Conservation (phyloP, 1,284 basidiomycete genomes). For the Neotropicomus parvogracilis region DNA sequence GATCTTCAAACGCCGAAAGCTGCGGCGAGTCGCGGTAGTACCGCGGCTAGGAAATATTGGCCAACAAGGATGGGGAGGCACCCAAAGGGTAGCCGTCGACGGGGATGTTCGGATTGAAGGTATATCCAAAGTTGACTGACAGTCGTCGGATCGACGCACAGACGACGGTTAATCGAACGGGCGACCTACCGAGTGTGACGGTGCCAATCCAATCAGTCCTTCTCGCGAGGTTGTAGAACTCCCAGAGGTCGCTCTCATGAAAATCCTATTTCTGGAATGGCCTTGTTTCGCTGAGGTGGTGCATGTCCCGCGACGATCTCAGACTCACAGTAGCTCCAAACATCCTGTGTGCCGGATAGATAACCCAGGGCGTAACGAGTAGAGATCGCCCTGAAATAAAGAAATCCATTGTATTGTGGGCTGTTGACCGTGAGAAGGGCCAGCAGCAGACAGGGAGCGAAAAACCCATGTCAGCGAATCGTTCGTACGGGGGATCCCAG, state of each 20-base stretch:
- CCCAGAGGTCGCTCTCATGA: slow-evolving; percentile 16
- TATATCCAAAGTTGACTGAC: slow-evolving; percentile 19
- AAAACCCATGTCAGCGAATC: neutral
- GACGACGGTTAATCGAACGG: too few species aligned
- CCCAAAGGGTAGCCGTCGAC: neutral
- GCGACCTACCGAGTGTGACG: slow-evolving; percentile 15
- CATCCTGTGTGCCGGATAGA: neutral
- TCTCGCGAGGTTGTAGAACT: slow-evolving; percentile 17
- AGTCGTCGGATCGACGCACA: neutral
- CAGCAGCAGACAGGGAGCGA: neutral
- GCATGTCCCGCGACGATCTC: neutral
- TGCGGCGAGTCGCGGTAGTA: neutral
- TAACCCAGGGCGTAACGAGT: neutral
- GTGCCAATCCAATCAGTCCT: slow-evolving; percentile 18
- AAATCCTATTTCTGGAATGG: slow-evolving; percentile 2
- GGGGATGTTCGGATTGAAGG: slow-evolving; percentile 14
- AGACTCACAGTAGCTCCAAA: slow-evolving; percentile 2
- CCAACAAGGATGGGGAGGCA: slow-evolving; percentile 2
- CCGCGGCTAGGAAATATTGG: slow-evolving; percentile 2
- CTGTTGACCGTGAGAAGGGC: neutral
- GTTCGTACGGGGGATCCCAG: slow-evolving; percentile 1
- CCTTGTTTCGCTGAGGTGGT: neutral
- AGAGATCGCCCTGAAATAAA: neutral
- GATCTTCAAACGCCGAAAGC: neutral
- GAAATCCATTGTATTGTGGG: neutral